phyloP scores from a whole-genome alignment of 768 basidiomycete species.

The Russula sp. region DNA sequence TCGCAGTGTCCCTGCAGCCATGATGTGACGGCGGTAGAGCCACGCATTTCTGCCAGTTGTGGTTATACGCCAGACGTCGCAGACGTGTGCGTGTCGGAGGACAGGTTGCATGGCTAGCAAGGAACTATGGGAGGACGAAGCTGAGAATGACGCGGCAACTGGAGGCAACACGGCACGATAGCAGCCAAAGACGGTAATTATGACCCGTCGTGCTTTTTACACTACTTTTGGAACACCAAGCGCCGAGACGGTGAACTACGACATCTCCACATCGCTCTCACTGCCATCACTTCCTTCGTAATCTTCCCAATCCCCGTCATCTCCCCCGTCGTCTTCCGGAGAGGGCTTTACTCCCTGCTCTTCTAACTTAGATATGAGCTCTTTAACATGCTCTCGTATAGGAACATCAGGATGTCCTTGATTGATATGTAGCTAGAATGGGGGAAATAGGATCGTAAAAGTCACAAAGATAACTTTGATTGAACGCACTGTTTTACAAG shows the following conservation, averaged over 20 bases:
- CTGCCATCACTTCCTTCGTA: slow-evolving; percentile 49
- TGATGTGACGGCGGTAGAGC: neutral
- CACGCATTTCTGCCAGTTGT: neutral
- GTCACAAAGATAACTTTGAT: neutral
- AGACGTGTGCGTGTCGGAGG: neutral
- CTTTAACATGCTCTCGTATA: slow-evolving; percentile 65
- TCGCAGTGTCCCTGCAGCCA: neutral
- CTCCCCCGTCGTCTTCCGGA: slow-evolving; percentile 50
- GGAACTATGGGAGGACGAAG: neutral
- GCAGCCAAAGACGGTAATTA: no score
- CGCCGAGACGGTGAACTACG: slow-evolving; percentile 1
- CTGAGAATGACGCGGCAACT: no score
- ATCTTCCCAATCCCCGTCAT: slow-evolving; percentile 53
- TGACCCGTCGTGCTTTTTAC: neutral
- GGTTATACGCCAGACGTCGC: neutral
- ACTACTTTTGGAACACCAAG: slow-evolving; percentile 7
- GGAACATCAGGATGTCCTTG: slow-evolving; percentile 73
- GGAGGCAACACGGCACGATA: no score
- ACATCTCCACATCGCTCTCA: slow-evolving; percentile 39
- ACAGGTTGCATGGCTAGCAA: neutral
- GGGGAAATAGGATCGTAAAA: neutral
- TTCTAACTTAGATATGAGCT: slow-evolving; percentile 64
- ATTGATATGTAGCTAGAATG: slow-evolving; percentile 54
- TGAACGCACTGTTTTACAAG: slow-evolving; percentile 62
- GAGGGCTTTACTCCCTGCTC: slow-evolving; percentile 57